Evolutionary conservation across 768 basidiomycete species (phyloP).

Genomic region (Amanita rimosa): DNA sequence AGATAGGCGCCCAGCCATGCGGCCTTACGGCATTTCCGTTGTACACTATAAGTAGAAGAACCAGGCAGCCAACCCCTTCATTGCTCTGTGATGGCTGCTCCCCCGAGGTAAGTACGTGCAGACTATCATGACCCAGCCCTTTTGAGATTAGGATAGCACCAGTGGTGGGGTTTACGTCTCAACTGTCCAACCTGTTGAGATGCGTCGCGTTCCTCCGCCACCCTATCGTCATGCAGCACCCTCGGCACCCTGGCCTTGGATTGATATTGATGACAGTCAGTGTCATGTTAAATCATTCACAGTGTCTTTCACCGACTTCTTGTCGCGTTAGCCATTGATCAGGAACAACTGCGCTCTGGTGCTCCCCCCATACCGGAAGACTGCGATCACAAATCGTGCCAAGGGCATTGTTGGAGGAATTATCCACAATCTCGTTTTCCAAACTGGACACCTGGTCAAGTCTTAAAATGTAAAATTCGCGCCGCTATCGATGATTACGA

Average conservation of each 20-base stretch:
- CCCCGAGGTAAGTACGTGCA: neutral
- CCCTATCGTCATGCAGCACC: slow-evolving; percentile 35
- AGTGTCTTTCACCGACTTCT: neutral
- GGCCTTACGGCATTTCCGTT: neutral
- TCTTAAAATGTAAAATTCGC: slow-evolving; percentile 27
- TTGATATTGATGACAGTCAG: slow-evolving; percentile 28
- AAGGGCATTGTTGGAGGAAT: slow-evolving; percentile 24
- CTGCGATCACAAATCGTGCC: slow-evolving; percentile 26
- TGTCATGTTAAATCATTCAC: neutral
- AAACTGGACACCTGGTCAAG: slow-evolving; percentile 43
- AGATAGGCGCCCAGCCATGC: neutral
- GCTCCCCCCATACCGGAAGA: slow-evolving; percentile 23
- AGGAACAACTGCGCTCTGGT: slow-evolving; percentile 23
- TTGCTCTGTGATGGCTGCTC: neutral
- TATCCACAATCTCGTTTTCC: slow-evolving; percentile 40
- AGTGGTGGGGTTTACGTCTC: neutral
- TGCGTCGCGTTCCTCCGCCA: slow-evolving; percentile 17
- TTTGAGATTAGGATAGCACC: neutral
- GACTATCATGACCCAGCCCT: neutral
- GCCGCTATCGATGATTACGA: slow-evolving; percentile 23
- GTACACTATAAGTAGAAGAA: neutral
- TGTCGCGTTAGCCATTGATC: slow-evolving; percentile 15
- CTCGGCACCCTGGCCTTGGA: slow-evolving; percentile 37
- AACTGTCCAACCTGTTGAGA: neutral
- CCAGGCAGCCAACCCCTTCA: neutral